Evolutionary conservation across 257 asterid species (phyloP).

Genomic region (Petunia secreta): DNA sequence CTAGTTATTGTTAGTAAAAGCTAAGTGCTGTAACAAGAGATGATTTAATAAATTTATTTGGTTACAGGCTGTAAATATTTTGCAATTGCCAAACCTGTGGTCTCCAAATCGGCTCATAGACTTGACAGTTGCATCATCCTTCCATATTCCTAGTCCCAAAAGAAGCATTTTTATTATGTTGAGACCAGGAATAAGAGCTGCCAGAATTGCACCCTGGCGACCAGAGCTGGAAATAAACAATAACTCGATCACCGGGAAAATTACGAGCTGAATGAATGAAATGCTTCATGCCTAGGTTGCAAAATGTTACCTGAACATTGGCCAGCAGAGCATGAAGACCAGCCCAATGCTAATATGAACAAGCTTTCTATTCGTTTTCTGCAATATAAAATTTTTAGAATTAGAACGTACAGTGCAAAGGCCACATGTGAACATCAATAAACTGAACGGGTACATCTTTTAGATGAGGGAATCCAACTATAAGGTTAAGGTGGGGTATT

Average conservation of each 20-base stretch:
- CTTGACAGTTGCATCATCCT: conserved; percentile 86
- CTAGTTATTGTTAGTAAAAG: not conserved
- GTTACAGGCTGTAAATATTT: conserved; percentile 4
- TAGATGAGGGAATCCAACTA: conserved; percentile 17
- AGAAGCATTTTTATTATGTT: conserved; percentile 76
- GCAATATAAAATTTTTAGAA: conserved; percentile 21
- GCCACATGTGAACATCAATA: not conserved
- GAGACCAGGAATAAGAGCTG: conserved; percentile 70
- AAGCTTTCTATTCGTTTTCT: conserved; percentile 60
- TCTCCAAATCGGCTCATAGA: conserved; percentile 96
- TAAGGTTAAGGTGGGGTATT: conserved; percentile 17
- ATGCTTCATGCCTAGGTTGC: conserved; percentile 62
- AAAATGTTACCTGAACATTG: conserved; percentile 84
- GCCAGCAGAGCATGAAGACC: conserved; percentile 98
- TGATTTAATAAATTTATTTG: not conserved
- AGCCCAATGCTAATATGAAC: conserved; percentile 84
- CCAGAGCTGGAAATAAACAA: conserved; percentile 62
- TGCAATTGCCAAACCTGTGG: conserved; percentile 53
- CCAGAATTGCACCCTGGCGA: conserved; percentile 72
- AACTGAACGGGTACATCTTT: not conserved
- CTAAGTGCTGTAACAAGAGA: conserved; percentile 16
- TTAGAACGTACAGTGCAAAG: not conserved
- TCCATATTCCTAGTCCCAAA: conserved; percentile 79
- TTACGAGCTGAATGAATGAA: conserved; percentile 12
- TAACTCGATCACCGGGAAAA: not conserved